A percentile compares a stretch with the other conserved stretches of the same genome.
These are phyloP conservation scores for Eucalyptus fibrosa DNA, from an alignment of 345 rosid species.

Conservation along the genomic window DNA sequence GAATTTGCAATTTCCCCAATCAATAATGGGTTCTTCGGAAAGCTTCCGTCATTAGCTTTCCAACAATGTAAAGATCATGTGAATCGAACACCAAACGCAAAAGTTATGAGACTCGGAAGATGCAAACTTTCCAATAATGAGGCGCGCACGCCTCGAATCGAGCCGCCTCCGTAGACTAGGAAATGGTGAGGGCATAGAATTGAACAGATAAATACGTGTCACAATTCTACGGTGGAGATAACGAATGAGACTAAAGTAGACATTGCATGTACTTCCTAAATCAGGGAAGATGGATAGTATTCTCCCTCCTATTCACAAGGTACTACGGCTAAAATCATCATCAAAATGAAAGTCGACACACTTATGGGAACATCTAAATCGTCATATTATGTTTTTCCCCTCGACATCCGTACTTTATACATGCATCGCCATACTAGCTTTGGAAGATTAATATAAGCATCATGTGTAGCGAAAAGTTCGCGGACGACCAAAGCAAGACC, in stretches of 20 bases:
- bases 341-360: background rate
- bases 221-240: background rate
- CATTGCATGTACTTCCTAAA: background rate
- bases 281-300: background rate
- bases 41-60: background rate
- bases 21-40: background rate
- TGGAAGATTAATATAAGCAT: background rate
- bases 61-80: background rate
- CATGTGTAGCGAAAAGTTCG: background rate
- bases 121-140: background rate
- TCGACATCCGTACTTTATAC: background rate
- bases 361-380: background rate
- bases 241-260: background rate
- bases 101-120: background rate
- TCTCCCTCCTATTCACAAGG: background rate
- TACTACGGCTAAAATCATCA: background rate
- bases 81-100: background rate
- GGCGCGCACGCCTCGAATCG: background rate
- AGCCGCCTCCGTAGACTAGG: background rate
- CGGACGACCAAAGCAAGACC: background rate
- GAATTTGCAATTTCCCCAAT: background rate
- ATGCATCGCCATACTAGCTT: background rate
- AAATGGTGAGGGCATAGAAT: background rate
- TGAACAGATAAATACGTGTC: background rate
- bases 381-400: background rate